These are phyloP conservation scores for Jamesozyma gamospora DNA, from an alignment of 805 yeast genomes.

Conservation along the genomic window DNA sequence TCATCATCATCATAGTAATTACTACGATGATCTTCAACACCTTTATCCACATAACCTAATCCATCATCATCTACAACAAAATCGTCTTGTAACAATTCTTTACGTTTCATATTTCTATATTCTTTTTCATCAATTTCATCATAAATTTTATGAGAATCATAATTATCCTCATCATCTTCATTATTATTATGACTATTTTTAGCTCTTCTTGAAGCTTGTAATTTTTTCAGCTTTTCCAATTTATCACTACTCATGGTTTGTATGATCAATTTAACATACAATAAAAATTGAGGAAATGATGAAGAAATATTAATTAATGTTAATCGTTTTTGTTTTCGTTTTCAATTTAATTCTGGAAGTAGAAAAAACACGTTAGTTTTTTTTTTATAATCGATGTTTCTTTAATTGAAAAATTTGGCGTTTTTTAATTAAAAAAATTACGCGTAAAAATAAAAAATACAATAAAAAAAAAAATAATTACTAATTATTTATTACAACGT, in stretches of 20 bases:
- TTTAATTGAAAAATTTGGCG: not conserved
- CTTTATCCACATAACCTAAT: slow-evolving; percentile 87
- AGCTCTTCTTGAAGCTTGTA: slow-evolving; percentile 44
- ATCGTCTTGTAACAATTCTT: slow-evolving; percentile 77
- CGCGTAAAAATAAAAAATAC: not conserved
- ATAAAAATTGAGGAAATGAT: no score
- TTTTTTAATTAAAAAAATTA: not conserved
- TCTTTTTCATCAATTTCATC: slow-evolving; percentile 82
- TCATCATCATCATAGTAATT: slow-evolving; percentile 22
- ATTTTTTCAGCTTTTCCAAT: slow-evolving; percentile 49
- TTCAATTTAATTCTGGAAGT: no score
- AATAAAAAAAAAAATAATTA: not conserved
- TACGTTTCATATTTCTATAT: slow-evolving; percentile 65
- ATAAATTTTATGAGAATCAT: slow-evolving; percentile 47
- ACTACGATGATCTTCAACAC: slow-evolving; percentile 70
- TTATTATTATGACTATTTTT: not conserved
- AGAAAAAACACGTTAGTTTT: no score
- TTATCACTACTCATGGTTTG: slow-evolving; percentile 21
- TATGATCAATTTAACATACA: not conserved
- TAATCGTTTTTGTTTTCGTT: no score
- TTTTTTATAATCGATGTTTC: no score
- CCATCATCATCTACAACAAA: slow-evolving; percentile 93
- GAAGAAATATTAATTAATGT: no score
- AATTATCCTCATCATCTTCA: slow-evolving; percentile 32
- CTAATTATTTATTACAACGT: not conserved